Conservation (phyloP, 108 stramenopile species). For the Cyclotella kingstonii region DNA sequence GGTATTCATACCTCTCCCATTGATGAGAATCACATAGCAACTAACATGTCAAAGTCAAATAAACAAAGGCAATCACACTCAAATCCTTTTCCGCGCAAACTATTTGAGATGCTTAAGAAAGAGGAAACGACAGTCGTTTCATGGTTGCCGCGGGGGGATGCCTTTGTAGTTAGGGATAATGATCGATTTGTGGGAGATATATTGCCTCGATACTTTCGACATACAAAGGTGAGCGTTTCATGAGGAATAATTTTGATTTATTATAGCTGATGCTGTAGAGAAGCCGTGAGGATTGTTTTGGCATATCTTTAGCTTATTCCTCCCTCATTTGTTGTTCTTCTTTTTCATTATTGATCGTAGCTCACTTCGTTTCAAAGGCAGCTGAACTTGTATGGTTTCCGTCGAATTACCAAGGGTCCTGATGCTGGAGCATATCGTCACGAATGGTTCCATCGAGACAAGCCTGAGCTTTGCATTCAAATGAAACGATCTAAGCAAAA, state of each 20-base stretch:
- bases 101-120: slow-evolving; percentile 87
- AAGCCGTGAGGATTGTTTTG: too few species aligned
- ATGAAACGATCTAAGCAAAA: slow-evolving; percentile 92
- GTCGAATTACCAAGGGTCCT: slow-evolving; percentile 71
- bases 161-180: slow-evolving; percentile 82
- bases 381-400: slow-evolving; percentile 81
- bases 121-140: slow-evolving; percentile 75
- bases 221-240: slow-evolving; percentile 85
- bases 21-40: slow-evolving; percentile 19
- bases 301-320: not conserved
- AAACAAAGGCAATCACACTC: slow-evolving; percentile 52
- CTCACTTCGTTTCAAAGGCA: slow-evolving; percentile 88
- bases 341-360: not conserved
- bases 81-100: slow-evolving; percentile 88
- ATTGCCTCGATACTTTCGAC: slow-evolving; percentile 86
- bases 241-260: too few species aligned
- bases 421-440: slow-evolving; percentile 94
- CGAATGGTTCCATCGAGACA: slow-evolving; percentile 88
- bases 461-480: slow-evolving; percentile 80
- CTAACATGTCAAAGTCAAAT: slow-evolving; percentile 12
- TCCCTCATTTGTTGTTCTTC: not conserved
- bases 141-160: slow-evolving; percentile 86
- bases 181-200: slow-evolving; percentile 78
- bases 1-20: too few species aligned
- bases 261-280: too few species aligned